phyloP scores from a whole-genome alignment of 108 stramenopile species.

The Cylindrotheca closterium region DNA sequence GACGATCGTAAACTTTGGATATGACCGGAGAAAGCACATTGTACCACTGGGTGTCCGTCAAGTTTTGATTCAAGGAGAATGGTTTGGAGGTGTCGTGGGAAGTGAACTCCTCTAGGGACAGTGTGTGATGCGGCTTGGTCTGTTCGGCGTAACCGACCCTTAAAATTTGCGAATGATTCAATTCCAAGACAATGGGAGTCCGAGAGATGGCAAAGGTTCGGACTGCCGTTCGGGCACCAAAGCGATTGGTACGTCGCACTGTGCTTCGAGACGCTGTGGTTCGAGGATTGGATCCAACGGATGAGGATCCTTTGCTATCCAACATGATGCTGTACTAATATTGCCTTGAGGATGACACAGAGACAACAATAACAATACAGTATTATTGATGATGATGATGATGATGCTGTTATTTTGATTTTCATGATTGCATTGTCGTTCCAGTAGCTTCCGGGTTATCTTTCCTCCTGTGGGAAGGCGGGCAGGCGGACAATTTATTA shows the following conservation, averaged over 20 bases:
- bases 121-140: slow-evolving; percentile 22
- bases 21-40: slow-evolving; percentile 19
- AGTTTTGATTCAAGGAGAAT: slow-evolving; percentile 2
- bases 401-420: too few relatives aligned
- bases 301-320: too few relatives aligned
- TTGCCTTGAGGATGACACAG: too few relatives aligned
- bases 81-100: slow-evolving; percentile 1
- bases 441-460: too few relatives aligned
- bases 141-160: slow-evolving; percentile 35
- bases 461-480: too few relatives aligned
- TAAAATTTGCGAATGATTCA: slow-evolving; percentile 21
- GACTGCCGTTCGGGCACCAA: neutral
- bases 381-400: too few relatives aligned
- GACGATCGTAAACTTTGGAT: slow-evolving; percentile 31
- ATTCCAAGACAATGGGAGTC: slow-evolving; percentile 33
- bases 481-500: too few relatives aligned
- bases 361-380: too few relatives aligned
- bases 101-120: slow-evolving; percentile 13
- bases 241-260: neutral
- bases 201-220: slow-evolving; percentile 1
- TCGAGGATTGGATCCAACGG: too few relatives aligned
- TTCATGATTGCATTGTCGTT: too few relatives aligned
- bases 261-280: neutral
- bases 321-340: too few relatives aligned
- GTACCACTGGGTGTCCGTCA: slow-evolving; percentile 37